Base-by-base conservation (phyloP, 257 asterid genomes). In the Capsicum baccatum region DNA sequence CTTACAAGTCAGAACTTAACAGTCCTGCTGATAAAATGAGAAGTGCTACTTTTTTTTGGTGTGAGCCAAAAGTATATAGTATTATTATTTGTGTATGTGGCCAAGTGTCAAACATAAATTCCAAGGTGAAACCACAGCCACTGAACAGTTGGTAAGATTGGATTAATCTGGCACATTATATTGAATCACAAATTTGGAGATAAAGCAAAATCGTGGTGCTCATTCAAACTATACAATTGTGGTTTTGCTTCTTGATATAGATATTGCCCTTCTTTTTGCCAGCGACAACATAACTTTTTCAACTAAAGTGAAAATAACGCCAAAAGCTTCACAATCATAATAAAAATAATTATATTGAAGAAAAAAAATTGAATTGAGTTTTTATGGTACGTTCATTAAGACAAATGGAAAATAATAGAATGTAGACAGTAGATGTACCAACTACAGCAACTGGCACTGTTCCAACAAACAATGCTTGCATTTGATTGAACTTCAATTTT, bases 141-240 rank as follows among this genome's bases (percentile, higher is more conserved):
- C 97, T 87, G 94, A 89, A 88, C 87, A 83, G 87, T 78, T 47
- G 70, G 59, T 33, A 86, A 67, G 87, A 87, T 80, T 85, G 91
- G 89, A 88, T 89, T 86, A 52, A 57, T 14, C 14, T 84, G 81
- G 85, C 33, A 82, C 64, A 33, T 84, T n/a, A 35, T 15, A 79
- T 50, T 85, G n/a, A 74, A 56, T 79, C 73, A 62, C 83, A 50
- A 70, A 11, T 83, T 74, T 89, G 87, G 88, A 89, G 95, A 91
- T 91, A 88, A 89, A 86, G 81, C 83, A 71, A 37, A 37, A 57
- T 60, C 84, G 94, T 91, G 95, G 94, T 87, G 87, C 89, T n/a
- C 90, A 88, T 91, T 91, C 89, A 84, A 85, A 80, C 87, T 48
- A 9, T 80, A 42, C 15, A 37, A 26, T 66, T 71, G 60, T 70